Evolutionary conservation across 495 filamentous ascomycete species (phyloP).

Genomic region (Extremus antarcticus): DNA sequence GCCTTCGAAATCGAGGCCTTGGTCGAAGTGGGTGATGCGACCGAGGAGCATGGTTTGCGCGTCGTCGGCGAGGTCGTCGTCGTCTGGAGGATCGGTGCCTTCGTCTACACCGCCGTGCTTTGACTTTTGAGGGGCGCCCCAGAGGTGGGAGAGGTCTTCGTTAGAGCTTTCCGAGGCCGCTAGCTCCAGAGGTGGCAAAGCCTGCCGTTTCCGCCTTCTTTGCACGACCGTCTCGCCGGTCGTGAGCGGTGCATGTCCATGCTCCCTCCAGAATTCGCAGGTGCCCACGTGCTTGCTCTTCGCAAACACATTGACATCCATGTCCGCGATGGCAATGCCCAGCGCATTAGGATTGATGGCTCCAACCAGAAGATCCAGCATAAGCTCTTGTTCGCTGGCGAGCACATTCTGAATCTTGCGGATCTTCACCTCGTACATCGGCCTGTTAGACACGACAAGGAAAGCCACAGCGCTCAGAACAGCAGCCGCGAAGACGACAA

Average conservation of each 20-base stretch:
- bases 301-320: slow-evolving; percentile 86
- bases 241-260: slow-evolving; percentile 26
- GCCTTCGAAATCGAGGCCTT: slow-evolving; percentile 73
- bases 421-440: slow-evolving; percentile 64
- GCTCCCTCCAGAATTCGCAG: slow-evolving; percentile 62
- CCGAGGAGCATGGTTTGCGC: slow-evolving; percentile 81
- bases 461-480: slow-evolving; percentile 75
- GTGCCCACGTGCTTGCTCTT: slow-evolving; percentile 76
- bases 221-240: not conserved
- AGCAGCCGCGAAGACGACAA: slow-evolving; percentile 62
- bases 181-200: not conserved
- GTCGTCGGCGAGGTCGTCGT: slow-evolving; percentile 52
- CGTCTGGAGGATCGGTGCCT: slow-evolving; percentile 49
- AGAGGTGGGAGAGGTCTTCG: slow-evolving; percentile 13
- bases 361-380: slow-evolving; percentile 81
- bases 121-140: slow-evolving; percentile 5
- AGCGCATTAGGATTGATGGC: slow-evolving; percentile 89
- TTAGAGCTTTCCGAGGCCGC: not conserved
- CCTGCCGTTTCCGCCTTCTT: not conserved
- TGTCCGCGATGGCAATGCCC: slow-evolving; percentile 66
- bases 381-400: slow-evolving; percentile 87
- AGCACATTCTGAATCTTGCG: slow-evolving; percentile 76
- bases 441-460: slow-evolving; percentile 81
- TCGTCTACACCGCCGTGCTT: slow-evolving; percentile 47
- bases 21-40: slow-evolving; percentile 76